These are phyloP conservation scores for Galerina sulciceps DNA, from an alignment of 768 basidiomycete species.

Conservation along the genomic window DNA sequence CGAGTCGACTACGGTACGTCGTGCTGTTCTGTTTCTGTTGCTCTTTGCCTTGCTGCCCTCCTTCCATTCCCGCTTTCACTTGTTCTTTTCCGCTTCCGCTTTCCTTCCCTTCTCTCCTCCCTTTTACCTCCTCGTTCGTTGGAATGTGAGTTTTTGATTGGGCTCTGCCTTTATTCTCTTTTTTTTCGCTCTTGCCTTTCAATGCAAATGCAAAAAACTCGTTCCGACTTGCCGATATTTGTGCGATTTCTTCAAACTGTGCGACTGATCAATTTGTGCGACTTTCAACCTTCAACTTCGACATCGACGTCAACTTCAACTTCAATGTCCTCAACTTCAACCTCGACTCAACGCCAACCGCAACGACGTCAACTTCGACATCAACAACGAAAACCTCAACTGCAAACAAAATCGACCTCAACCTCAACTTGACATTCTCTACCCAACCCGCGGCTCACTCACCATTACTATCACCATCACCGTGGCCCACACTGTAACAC, in stretches of 20 bases:
- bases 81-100: background rate
- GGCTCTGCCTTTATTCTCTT: slow-evolving; percentile 12
- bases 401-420: background rate
- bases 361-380: slow-evolving; percentile 14
- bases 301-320: slow-evolving; percentile 4
- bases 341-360: no score
- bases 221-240: background rate
- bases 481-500: no score
- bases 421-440: slow-evolving; percentile 2
- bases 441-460: background rate
- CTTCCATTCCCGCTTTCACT: background rate
- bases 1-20: slow-evolving; percentile 27
- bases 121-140: slow-evolving; percentile 7
- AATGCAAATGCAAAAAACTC: background rate
- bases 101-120: slow-evolving; percentile 8
- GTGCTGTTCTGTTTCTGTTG: slow-evolving; percentile 2
- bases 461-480: background rate
- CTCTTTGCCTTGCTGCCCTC: background rate
- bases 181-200: slow-evolving; percentile 15
- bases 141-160: slow-evolving; percentile 22
- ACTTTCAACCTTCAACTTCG: background rate
- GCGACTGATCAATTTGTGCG: background rate
- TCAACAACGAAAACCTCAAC: slow-evolving; percentile 1
- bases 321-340: background rate
- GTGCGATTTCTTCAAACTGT: background rate